Base-by-base conservation (phyloP, 345 rosid genomes). In the Carallia pectinifolia region DNA sequence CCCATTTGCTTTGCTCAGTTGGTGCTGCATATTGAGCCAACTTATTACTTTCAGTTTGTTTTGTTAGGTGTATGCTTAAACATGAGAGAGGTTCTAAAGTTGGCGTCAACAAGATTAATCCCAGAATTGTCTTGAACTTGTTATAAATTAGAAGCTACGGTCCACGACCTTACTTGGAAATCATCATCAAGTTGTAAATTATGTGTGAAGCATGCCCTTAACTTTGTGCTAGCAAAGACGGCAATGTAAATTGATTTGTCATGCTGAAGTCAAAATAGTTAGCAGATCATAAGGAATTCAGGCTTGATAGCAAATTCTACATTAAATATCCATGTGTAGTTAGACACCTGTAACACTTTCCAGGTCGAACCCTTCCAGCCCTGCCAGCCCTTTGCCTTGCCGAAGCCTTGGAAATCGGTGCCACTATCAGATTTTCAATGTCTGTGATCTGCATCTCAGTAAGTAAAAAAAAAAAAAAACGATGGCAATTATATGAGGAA, bases 351-450 rank as follows among this genome's bases (percentile, higher is more conserved):
- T 89, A 95, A 81, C 99, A 95, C 73, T 92, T 92, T 63, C 99
- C 99, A 16, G 97, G 97, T 59, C 97, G 88, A 71, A 95, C 81
- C 80, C 97, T 83, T 67, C 99, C 97, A 68, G 99, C 97, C 77
- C 99, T 89, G 70, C 99, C 99, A 75, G 99, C 83, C 78, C 99
- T 89, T 80, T 95, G 99, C 61, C 89, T 88, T 61, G 99, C 97
- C 75, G 99, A 95, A 67, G 99, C 99, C 80, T 92, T 92, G 52
- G 97, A 92, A 79, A 92, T 90, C 58, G 99, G 96, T 61, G 97
- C 92, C 67, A 95, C 92, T 39, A 95, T 87, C 66, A 95, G 92
- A 83, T 85, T 92, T 82, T 95, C 97, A 48, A 95, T 89, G 71
- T 95, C 97, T 56, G 99, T 81, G 54, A 95, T 84, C 99, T 94